Percentiles rank a stretch among this genome's conserved stretches.
phyloP scores from a whole-genome alignment of 2,329 filamentous ascomycete genomes.

The Verticillium isaacii region DNA sequence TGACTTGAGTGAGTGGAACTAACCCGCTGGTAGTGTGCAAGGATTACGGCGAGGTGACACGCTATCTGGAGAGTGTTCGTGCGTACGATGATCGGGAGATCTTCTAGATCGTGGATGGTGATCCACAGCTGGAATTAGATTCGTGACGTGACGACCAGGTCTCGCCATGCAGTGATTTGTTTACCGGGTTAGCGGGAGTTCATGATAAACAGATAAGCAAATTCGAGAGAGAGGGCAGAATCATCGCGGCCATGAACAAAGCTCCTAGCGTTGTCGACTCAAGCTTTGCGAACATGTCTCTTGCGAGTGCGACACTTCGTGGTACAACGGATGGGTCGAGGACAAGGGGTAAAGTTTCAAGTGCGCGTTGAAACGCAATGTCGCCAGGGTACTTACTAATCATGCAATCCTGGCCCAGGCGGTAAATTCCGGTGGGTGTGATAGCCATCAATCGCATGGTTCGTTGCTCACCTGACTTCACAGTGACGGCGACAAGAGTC shows the following conservation, averaged over 20 bases:
- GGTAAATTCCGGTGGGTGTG: no score
- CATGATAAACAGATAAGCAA: neutral
- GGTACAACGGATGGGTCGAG: neutral
- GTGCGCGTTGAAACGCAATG: neutral
- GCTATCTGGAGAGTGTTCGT: slow-evolving; percentile 37
- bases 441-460: no score
- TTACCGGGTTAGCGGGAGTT: neutral
- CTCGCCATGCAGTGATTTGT: neutral
- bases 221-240: no score
- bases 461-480: no score
- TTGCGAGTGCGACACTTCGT: no score
- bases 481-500: no score
- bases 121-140: neutral
- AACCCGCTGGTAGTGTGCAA: slow-evolving; percentile 30
- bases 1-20: neutral
- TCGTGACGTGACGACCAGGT: no score
- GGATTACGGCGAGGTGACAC: slow-evolving; percentile 34
- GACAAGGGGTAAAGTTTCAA: neutral
- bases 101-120: slow-evolving; percentile 22
- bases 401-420: no score
- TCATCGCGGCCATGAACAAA: neutral
- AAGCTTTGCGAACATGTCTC: neutral
- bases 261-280: neutral
- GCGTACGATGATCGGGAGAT: slow-evolving; percentile 40
- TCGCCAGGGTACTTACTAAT: neutral